phyloP scores from a whole-genome alignment of 768 basidiomycete species.

The Auricularia cornea region DNA sequence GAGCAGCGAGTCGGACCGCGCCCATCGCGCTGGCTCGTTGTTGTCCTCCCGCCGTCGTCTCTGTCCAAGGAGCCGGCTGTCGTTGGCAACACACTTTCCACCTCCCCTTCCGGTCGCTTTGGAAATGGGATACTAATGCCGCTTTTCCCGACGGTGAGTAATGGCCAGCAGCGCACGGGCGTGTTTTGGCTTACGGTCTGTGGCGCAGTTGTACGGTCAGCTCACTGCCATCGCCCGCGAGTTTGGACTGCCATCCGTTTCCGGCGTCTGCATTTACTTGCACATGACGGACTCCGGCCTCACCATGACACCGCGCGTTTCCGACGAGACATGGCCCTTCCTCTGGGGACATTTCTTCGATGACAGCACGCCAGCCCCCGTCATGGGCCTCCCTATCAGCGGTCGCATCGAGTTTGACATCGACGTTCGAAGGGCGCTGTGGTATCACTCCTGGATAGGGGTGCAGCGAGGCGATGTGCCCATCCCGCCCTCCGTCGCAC shows the following conservation, averaged over 20 bases:
- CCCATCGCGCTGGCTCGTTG: conserved; percentile 45
- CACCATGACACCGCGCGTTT: conserved; percentile 58
- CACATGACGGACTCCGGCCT: conserved; percentile 51
- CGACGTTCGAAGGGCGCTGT: conserved; percentile 63
- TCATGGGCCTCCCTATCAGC: conserved; percentile 47
- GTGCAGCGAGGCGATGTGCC: conserved; percentile 37
- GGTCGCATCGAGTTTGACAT: conserved; percentile 86
- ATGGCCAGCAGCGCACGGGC: conserved; percentile 2
- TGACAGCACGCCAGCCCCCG: conserved; percentile 21
- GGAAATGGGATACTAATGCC: conserved; percentile 68
- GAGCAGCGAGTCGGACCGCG: conserved; percentile 14
- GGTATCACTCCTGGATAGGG: conserved; percentile 67
- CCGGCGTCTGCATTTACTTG: conserved; percentile 73
- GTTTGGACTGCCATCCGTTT: conserved; percentile 69
- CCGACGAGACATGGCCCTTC: conserved; percentile 68
- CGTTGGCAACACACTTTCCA: conserved; percentile 48
- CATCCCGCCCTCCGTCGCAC: conserved; percentile 30
- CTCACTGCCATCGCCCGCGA: conserved; percentile 71
- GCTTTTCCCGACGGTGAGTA: conserved; percentile 57
- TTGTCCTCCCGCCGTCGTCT: conserved; percentile 56
- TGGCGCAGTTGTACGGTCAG: conserved; percentile 60
- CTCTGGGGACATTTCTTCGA: conserved; percentile 54
- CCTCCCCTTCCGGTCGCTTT: conserved; percentile 51
- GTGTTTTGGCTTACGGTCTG: conserved; percentile 4
- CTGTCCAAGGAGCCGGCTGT: conserved; percentile 51